These are phyloP conservation scores for Marasmius sp. DNA, from an alignment of 1,284 basidiomycete genomes.

Conservation along the genomic window DNA sequence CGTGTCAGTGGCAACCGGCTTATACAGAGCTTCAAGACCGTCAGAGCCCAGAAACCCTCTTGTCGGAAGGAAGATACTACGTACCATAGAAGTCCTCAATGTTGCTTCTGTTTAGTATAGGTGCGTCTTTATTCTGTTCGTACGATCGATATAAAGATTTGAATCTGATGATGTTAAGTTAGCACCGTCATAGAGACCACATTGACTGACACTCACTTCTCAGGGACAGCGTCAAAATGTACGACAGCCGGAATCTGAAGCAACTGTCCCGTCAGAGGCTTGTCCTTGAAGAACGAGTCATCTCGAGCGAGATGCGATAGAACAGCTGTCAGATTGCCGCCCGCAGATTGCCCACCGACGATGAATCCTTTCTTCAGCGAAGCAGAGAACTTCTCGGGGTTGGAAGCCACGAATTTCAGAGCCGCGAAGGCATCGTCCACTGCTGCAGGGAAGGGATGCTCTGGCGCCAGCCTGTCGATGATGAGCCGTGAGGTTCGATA, in stretches of 20 bases:
- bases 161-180: conserved; percentile 4
- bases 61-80: not conserved
- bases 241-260: conserved; percentile 9
- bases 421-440: not conserved
- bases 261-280: conserved; percentile 11
- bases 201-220: conserved; percentile 1
- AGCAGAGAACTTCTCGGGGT: conserved; percentile 3
- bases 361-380: conserved; percentile 10
- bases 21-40: not conserved
- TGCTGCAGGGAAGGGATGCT: not conserved
- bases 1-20: conserved; percentile 1
- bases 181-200: not conserved
- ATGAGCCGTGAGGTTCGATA: no score
- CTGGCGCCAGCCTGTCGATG: not conserved
- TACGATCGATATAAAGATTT: conserved; percentile 7
- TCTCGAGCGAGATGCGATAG: conserved; percentile 12
- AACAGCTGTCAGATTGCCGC: conserved; percentile 8
- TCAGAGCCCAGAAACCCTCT: not conserved
- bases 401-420: not conserved
- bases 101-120: not conserved
- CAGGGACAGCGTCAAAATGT: conserved; percentile 7
- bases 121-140: conserved; percentile 13
- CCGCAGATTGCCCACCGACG: conserved; percentile 10
- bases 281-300: conserved; percentile 12
- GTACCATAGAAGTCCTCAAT: not conserved